Base-by-base conservation (phyloP, 2,329 filamentous ascomycete species). In the Xylaria polymorpha region DNA sequence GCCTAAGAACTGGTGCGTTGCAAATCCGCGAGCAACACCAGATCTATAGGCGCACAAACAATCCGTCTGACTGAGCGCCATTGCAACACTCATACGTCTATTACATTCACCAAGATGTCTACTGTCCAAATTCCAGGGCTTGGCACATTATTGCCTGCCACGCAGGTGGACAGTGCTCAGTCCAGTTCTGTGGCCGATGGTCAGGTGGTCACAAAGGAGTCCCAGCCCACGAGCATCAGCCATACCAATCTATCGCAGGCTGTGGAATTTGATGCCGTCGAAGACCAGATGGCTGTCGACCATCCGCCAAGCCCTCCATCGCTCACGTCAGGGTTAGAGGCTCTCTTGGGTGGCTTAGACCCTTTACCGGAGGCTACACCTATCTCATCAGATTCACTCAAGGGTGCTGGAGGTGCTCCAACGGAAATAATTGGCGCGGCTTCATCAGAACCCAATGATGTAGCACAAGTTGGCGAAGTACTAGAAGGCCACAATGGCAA, bases 321-420 rank as follows among this genome's bases (percentile, higher is more conserved):
- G 14, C 73, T 80, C 50, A 79, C 74, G 5, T 77, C 77, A n/a
- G 77, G 74, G 22, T 67, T 79, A 10, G 78, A 80, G 56, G 77
- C 77, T 62, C 66, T 78, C 2, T 67, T 79, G 22, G 77, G 77
- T 56, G 77, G 76, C 35, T 64, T 78, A 43, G 76, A 77, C 29
- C 69, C 76, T 20, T n/a, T 64, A 12, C 73, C 75, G 22, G 72
- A 71, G 29, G 57, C 73, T 8, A 25, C 59, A 18, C 64, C 48
- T 48, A 39, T 25, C 8, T 39, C 67, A 37, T 41, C 46, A 64
- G 55, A 62, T 60, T 14, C 50, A 32, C 48, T 10, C 39, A 55
- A 20, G 18, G 57, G 48, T 37, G n/a, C 20, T 20, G 39, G 41
- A 43, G 25, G 12, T 43, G n/a, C 4, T 29, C 39, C 15, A 46